A percentile compares a stretch with the other conserved stretches of the same genome.
phyloP scores from a whole-genome alignment of 2,329 filamentous ascomycete genomes.

The Calonectria multiphialidica region DNA sequence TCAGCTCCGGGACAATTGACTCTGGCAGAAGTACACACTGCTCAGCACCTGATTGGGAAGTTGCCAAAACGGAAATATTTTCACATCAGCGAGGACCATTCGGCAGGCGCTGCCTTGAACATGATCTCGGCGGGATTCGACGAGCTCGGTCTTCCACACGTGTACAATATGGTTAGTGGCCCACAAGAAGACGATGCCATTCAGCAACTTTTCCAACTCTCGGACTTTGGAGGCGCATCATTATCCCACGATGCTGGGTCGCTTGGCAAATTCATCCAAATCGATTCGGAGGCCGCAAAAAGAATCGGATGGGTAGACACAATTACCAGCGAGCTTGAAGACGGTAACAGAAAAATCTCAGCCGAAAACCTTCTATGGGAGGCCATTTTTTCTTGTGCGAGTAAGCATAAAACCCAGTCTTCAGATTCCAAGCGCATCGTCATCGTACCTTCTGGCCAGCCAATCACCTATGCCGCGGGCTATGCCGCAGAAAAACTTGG shows the following conservation, averaged over 20 bases:
- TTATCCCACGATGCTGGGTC: not conserved
- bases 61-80: not conserved
- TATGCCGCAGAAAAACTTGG: not conserved
- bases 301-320: not conserved
- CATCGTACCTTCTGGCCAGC: not conserved
- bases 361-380: not conserved
- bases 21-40: not conserved
- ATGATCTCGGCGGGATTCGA: not conserved
- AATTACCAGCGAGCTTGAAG: not conserved
- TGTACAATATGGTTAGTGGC: not conserved
- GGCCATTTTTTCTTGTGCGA: not conserved
- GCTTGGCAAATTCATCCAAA: not conserved
- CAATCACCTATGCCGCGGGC: not conserved
- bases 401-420: not conserved
- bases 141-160: not conserved
- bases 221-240: not conserved
- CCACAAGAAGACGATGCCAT: not conserved
- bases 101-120: not conserved
- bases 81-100: not conserved
- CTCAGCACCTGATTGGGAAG: not conserved
- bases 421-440: not conserved
- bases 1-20: conserved; percentile 15
- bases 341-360: not conserved
- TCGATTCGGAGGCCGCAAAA: not conserved
- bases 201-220: not conserved